Percentiles rank a stretch among this genome's conserved stretches.
These are phyloP conservation scores for Boletus vermiculosoides DNA, from an alignment of 768 basidiomycete genomes.

Conservation along the genomic window DNA sequence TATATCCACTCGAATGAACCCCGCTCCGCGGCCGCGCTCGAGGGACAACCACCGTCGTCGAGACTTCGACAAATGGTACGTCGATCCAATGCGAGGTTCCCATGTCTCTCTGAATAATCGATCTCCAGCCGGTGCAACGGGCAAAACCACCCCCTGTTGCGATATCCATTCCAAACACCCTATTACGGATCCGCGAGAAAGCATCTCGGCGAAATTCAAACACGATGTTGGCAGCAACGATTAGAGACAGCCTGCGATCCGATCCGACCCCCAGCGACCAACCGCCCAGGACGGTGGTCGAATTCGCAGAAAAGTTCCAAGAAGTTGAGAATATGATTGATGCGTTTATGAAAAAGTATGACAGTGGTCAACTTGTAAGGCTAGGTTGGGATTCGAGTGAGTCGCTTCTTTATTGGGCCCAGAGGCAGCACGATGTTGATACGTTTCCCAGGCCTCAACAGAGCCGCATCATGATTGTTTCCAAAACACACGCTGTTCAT, in stretches of 20 bases:
- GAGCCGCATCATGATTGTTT: constrained; percentile 2
- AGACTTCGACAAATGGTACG: constrained; percentile 7
- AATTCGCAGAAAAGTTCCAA: constrained; percentile 23
- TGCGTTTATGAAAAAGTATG: constrained; percentile 18
- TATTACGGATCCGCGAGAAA: neutral
- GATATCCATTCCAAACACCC: neutral
- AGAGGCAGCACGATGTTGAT: neutral
- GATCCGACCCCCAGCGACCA: neutral
- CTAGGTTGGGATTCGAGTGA: constrained; percentile 32
- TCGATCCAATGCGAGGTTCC: neutral
- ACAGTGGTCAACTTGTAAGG: constrained; percentile 18
- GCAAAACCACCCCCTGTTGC: neutral
- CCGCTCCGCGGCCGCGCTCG: neutral
- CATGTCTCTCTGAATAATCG: neutral
- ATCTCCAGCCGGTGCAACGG: neutral
- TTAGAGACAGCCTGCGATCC: constrained; percentile 13
- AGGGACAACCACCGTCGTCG: constrained; percentile 4
- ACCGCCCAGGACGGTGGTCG: constrained; percentile 21
- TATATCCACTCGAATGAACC: neutral
- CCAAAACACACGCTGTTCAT: neutral
- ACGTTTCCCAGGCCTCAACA: constrained; percentile 3
- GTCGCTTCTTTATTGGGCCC: neutral
- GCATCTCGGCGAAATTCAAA: neutral
- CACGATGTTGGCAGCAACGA: constrained; percentile 5
- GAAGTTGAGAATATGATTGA: constrained; percentile 20